Evolutionary conservation across 805 yeast species (phyloP).

Genomic region (Zygoascus ofunaensis): DNA sequence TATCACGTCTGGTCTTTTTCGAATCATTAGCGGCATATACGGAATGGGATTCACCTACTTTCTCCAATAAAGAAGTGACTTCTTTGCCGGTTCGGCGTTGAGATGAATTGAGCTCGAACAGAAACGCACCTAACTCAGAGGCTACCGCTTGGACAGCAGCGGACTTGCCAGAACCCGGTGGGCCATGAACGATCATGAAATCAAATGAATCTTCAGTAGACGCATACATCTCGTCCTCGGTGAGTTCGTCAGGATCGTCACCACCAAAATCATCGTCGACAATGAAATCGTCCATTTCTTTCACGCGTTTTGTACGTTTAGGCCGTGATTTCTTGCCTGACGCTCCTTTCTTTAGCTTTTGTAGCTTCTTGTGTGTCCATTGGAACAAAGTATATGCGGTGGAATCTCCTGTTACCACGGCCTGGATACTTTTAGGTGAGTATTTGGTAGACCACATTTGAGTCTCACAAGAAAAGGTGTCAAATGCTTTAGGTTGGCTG

Average conservation of each 20-base stretch:
- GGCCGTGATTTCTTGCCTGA: background rate
- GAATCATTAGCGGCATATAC: slow-evolving; percentile 38
- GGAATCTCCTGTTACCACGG: slow-evolving; percentile 7
- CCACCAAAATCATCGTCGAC: slow-evolving; percentile 25
- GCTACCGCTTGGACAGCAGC: slow-evolving; percentile 61
- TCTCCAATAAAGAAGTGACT: slow-evolving; percentile 53
- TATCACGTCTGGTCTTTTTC: slow-evolving; percentile 29
- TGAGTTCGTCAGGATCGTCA: slow-evolving; percentile 15
- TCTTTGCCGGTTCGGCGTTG: slow-evolving; percentile 65
- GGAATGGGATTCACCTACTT: slow-evolving; percentile 74
- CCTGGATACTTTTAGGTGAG: slow-evolving; percentile 9
- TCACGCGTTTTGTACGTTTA: slow-evolving; percentile 2
- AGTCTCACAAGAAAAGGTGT: slow-evolving; percentile 10
- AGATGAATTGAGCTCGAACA: slow-evolving; percentile 75
- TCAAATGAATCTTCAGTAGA: slow-evolving; percentile 3
- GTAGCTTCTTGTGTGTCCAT: slow-evolving; percentile 13
- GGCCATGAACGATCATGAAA: slow-evolving; percentile 45
- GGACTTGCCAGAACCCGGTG: slow-evolving; percentile 70
- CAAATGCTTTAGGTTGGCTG: slow-evolving; percentile 13
- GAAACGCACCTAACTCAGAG: slow-evolving; percentile 53
- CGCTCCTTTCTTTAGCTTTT: slow-evolving; percentile 1
- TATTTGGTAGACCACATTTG: slow-evolving; percentile 14
- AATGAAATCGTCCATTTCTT: slow-evolving; percentile 21
- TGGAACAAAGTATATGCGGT: slow-evolving; percentile 6
- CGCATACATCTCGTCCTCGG: background rate